phyloP scores from a whole-genome alignment of 192 early-diverging fungal species.

The Jimgerdemannia lactiflua region DNA sequence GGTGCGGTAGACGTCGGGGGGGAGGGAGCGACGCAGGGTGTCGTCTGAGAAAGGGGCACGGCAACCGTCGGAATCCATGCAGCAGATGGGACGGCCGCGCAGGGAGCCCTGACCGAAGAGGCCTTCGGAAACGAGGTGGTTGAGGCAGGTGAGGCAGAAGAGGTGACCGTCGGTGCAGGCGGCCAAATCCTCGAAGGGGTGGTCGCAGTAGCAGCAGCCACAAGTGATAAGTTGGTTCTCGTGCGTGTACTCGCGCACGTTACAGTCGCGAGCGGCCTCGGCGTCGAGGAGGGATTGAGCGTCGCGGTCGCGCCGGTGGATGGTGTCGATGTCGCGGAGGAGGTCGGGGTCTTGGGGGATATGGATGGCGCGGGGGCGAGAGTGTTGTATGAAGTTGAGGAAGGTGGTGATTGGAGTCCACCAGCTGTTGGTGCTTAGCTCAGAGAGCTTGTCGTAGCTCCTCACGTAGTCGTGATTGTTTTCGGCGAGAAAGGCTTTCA shows the following conservation, averaged over 20 bases:
- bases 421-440: no score
- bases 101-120: slow-evolving; percentile 40
- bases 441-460: no score
- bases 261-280: slow-evolving; percentile 23
- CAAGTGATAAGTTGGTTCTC: slow-evolving; percentile 39
- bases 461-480: no score
- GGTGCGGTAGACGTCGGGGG: slow-evolving; percentile 21
- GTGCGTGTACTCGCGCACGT: slow-evolving; percentile 26
- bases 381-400: no score
- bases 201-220: slow-evolving; percentile 44
- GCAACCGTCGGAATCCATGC: slow-evolving; percentile 19
- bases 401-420: no score
- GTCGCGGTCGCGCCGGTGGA: no score
- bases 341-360: no score
- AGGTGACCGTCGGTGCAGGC: slow-evolving; percentile 40
- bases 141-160: slow-evolving; percentile 38
- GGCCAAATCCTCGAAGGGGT: slow-evolving; percentile 36
- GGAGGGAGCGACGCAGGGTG: slow-evolving; percentile 15
- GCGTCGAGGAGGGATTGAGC: no score
- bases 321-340: no score
- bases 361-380: no score
- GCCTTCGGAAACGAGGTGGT: slow-evolving; percentile 36
- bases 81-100: slow-evolving; percentile 29
- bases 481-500: no score
- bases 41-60: slow-evolving; percentile 20